phyloP scores from a whole-genome alignment of 192 early-diverging fungal species.

The Podila horticola region DNA sequence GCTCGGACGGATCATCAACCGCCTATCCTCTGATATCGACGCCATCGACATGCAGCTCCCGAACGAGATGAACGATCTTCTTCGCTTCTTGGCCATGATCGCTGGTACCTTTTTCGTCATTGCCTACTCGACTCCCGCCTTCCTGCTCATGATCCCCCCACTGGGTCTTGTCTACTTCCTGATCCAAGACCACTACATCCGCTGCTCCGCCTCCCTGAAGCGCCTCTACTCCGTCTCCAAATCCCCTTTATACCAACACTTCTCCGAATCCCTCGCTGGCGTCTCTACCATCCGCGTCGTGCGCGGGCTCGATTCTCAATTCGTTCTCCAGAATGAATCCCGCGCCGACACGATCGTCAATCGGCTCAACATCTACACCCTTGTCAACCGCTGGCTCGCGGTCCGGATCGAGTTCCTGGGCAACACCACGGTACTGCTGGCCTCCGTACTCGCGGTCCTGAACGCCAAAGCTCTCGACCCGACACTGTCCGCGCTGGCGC shows the following conservation, averaged over 20 bases:
- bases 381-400: constrained; percentile 72
- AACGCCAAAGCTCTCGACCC: constrained; percentile 67
- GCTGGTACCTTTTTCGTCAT: constrained; percentile 49
- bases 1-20: constrained; percentile 84
- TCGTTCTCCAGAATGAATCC: neutral
- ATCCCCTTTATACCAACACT: constrained; percentile 79
- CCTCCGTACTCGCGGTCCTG: constrained; percentile 76
- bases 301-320: constrained; percentile 51
- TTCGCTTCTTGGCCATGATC: constrained; percentile 32
- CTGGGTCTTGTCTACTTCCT: constrained; percentile 53
- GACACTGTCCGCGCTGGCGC: constrained; percentile 73
- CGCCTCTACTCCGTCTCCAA: constrained; percentile 80
- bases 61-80: constrained; percentile 47
- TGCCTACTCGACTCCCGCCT: constrained; percentile 44
- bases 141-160: constrained; percentile 57
- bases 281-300: constrained; percentile 73
- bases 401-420: constrained; percentile 64
- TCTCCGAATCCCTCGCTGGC: constrained; percentile 68
- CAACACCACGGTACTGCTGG: constrained; percentile 78
- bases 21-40: constrained; percentile 88
- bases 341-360: neutral
- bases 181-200: constrained; percentile 71
- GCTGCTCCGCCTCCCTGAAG: constrained; percentile 78
- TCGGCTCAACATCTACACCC: constrained; percentile 29
- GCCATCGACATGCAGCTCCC: constrained; percentile 76